phyloP scores from a whole-genome alignment of 768 basidiomycete genomes.

The Suillus lakei region DNA sequence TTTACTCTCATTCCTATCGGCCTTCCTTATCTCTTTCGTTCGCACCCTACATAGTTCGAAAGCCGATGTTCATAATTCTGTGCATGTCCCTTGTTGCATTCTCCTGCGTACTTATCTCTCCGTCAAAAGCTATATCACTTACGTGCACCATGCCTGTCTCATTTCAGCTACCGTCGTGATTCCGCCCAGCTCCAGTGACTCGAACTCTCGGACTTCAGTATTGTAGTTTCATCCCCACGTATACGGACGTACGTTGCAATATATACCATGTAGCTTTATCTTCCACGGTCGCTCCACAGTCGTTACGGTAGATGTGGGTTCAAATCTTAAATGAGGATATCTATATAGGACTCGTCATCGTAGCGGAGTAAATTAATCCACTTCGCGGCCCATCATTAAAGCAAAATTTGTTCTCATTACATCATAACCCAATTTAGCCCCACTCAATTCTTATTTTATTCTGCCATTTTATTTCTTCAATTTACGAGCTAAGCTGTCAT shows the following conservation, averaged over 20 bases:
- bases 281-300: neutral
- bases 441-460: no score
- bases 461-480: no score
- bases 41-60: neutral
- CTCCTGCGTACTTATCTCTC: neutral
- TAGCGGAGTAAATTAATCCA: neutral
- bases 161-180: neutral
- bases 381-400: neutral
- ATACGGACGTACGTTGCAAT: neutral
- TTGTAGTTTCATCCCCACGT: neutral
- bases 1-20: neutral
- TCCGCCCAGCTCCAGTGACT: neutral
- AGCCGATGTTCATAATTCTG: neutral
- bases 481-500: no score
- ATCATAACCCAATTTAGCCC: neutral
- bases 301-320: neutral
- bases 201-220: constrained; percentile 1
- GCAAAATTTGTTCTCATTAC: neutral
- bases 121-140: neutral
- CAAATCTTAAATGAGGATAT: neutral
- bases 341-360: neutral
- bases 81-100: neutral
- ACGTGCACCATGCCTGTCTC: neutral
- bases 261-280: neutral
- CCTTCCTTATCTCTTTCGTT: neutral